Conservation (phyloP, 352 stramenopile species). For the Globisporangium viniferum region DNA sequence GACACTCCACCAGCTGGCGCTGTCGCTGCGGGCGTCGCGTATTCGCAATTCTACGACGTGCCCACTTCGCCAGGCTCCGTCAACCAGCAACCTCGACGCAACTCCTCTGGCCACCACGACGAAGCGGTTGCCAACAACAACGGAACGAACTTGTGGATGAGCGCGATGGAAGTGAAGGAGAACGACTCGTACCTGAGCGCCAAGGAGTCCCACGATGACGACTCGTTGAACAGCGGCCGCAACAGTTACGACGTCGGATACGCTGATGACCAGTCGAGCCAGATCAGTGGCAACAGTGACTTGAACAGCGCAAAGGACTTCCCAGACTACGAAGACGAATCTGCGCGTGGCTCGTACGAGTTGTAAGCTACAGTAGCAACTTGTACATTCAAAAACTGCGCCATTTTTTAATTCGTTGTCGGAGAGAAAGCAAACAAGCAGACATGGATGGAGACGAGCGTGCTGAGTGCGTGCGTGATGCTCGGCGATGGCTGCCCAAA, state of each 20-base stretch:
- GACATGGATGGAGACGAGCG: neutral
- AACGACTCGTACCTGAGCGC: conserved; percentile 69
- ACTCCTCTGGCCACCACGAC: conserved; percentile 17
- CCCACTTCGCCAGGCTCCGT: conserved; percentile 50
- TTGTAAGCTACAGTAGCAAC: conserved; percentile 35
- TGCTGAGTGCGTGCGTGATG: neutral
- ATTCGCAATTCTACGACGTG: conserved; percentile 78
- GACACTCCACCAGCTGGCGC: conserved; percentile 37
- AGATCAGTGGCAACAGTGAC: conserved; percentile 64
- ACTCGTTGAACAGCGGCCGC: conserved; percentile 45
- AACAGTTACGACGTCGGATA: conserved; percentile 60
- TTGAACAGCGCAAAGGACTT: conserved; percentile 67
- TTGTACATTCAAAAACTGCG: neutral
- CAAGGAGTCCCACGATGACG: conserved; percentile 36
- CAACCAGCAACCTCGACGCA: conserved; percentile 23
- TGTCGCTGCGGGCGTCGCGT: conserved; percentile 49
- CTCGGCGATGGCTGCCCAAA: neutral
- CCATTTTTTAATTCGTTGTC: conserved; percentile 5
- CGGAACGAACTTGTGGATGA: conserved; percentile 70
- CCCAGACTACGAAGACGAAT: conserved; percentile 69
- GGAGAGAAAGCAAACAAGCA: neutral
- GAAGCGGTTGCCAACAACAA: conserved; percentile 29
- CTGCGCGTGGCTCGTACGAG: conserved; percentile 75
- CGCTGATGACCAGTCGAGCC: conserved; percentile 60
- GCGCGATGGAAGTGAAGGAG: conserved; percentile 77